Percentiles rank a stretch among this genome's conserved stretches.
These are phyloP conservation scores for Ephemerocybe angulata DNA, from an alignment of 768 basidiomycete species.

Conservation along the genomic window DNA sequence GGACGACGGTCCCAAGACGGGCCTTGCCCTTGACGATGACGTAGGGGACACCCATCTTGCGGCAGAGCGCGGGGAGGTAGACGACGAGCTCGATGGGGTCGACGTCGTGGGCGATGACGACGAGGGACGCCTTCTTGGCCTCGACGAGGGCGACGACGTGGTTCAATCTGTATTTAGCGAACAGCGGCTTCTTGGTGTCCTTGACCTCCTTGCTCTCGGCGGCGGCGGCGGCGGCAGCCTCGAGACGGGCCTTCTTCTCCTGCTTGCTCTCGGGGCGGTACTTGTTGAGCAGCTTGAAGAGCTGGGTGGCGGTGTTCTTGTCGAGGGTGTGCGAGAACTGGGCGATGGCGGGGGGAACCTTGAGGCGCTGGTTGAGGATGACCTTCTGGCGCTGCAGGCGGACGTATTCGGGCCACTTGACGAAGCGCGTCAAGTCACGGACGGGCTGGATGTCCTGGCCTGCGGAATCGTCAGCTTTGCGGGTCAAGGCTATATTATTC, in stretches of 20 bases:
- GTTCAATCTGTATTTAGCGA: conserved; percentile 96
- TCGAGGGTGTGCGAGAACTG: conserved; percentile 98
- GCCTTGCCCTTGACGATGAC: conserved; percentile 98
- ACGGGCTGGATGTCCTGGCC: conserved; percentile 92
- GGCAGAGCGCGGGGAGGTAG: conserved; percentile 96
- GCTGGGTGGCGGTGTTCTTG: conserved; percentile 98
- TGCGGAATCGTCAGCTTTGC: conserved; percentile 22
- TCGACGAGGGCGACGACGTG: conserved; percentile 94
- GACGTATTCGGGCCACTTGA: conserved; percentile 99
- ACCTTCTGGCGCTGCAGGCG: conserved; percentile 98
- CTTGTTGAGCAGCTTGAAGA: conserved; percentile 98
- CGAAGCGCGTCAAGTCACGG: conserved; percentile 91
- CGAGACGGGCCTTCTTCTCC: conserved; percentile 95
- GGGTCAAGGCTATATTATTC: neutral
- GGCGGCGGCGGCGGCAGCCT: conserved; percentile 68
- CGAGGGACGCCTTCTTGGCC: conserved; percentile 67
- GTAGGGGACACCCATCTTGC: conserved; percentile 99
- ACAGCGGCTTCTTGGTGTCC: conserved; percentile 93
- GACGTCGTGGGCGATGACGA: conserved; percentile 92
- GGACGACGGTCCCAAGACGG: conserved; percentile 94
- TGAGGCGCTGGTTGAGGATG: conserved; percentile 94
- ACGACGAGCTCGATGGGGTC: conserved; percentile 99
- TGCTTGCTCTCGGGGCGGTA: conserved; percentile 92
- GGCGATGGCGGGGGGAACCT: conserved; percentile 96
- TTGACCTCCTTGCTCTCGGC: conserved; percentile 69